Evolutionary conservation across 2,329 filamentous ascomycete genomes (phyloP), one percentile per base, ranked within the genome.

Genomic region (Apiospora malaysiana): DNA sequence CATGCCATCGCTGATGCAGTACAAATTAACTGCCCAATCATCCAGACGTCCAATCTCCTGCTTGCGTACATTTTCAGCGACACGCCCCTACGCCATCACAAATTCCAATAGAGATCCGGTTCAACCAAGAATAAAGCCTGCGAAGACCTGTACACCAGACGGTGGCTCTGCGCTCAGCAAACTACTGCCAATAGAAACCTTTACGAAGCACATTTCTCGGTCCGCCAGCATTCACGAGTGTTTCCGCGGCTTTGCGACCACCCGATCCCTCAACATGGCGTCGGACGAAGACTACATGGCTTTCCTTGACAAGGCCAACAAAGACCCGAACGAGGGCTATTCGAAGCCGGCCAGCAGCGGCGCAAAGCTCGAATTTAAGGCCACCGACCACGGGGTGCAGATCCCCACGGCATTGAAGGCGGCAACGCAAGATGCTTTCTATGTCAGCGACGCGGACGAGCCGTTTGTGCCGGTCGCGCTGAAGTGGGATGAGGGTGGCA

Each of bases 301-400:
- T 72, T 97, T 98, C 79, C 86, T 98, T 71, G 88, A 96, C 79
- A 96, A 96, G 84, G 94, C 94, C 69, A 97, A 97, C 83, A 85
- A 90, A 77, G 91, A 94, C 79, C 91, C 92, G 23, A 91, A 90
- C 79, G 87, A 90, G 71, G 90, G 91, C 73, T 78, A 80, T 49
- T 79, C 80, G 8, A 78, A 80, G 56, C 68, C 80, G 0, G 76
- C 70, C 72, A 78, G 73, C 68, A 70, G 74, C 56, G 74, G 73
- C 73, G 76, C 72, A 77, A 82, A 69, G 73, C 79, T 76, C n/a
- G 80, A 82, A 69, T 86, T 90, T 77, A 89, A 88, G 81, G 79
- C 86, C 40, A 81, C 82, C 65, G 88, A 90, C 75, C 76, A 84
- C 72, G 85, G 87, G 73, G 85, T 87, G 68, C 81, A 86, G 72